Percentiles rank a stretch among this genome's conserved stretches.
Evolutionary conservation across 371 early-diverging fungal genomes (phyloP).

Genomic region (Mortierella sp.): DNA sequence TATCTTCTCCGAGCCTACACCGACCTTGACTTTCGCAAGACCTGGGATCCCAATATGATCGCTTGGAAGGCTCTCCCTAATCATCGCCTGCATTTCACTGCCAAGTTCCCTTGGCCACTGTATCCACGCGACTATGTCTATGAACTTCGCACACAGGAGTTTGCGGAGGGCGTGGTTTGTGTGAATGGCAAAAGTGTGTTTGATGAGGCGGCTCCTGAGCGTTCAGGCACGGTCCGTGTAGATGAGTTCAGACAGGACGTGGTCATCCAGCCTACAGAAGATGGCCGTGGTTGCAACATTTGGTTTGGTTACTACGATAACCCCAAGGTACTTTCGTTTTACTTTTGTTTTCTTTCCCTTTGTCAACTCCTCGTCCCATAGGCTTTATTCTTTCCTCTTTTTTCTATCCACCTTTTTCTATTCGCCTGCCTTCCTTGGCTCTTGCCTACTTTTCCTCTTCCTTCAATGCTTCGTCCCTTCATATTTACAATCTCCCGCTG

Average conservation of each 20-base stretch:
- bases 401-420: too few species aligned
- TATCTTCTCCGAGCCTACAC: slow-evolving; percentile 45
- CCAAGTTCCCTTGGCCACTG: slow-evolving; percentile 63
- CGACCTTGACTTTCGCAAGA: slow-evolving; percentile 63
- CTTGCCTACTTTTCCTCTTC: too few species aligned
- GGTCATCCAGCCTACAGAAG: slow-evolving; percentile 51
- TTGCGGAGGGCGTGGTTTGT: slow-evolving; percentile 33
- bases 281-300: slow-evolving; percentile 55
- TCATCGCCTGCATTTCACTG: slow-evolving; percentile 32
- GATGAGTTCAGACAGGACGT: slow-evolving; percentile 62
- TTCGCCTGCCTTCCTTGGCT: too few species aligned
- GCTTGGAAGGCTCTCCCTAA: slow-evolving; percentile 37
- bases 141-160: slow-evolving; percentile 40
- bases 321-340: slow-evolving; percentile 55
- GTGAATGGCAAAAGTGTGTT: slow-evolving; percentile 61
- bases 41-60: slow-evolving; percentile 64
- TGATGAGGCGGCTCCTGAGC: slow-evolving; percentile 35
- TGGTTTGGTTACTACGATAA: slow-evolving; percentile 64
- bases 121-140: slow-evolving; percentile 63
- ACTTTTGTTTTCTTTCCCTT: background rate
- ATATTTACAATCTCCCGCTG: too few species aligned
- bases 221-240: slow-evolving; percentile 58
- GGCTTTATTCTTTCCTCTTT: too few species aligned
- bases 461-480: too few species aligned
- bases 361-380: background rate